phyloP scores from a whole-genome alignment of 176 grass and related monocot genomes.

The Dendrocalamus sinicus region DNA sequence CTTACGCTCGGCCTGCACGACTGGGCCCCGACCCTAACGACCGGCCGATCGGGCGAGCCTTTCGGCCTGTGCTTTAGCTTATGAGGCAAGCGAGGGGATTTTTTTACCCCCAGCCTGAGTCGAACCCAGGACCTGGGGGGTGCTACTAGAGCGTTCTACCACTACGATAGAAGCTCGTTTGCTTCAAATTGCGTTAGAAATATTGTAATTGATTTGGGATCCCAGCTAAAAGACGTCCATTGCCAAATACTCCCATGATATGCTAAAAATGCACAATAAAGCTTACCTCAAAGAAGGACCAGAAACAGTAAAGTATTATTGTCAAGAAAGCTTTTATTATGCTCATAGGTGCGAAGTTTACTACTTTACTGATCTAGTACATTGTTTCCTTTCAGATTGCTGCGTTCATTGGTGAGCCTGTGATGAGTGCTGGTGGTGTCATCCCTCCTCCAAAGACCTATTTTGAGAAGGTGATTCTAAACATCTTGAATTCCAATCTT shows the following conservation, averaged over 20 bases:
- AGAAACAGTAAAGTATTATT: slow-evolving; percentile 71
- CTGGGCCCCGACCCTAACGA: no score
- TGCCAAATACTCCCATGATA: background rate
- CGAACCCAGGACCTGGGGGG: no score
- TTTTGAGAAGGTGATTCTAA: slow-evolving; percentile 80
- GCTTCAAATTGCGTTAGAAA: background rate
- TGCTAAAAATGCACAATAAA: background rate
- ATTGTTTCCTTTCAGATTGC: slow-evolving; percentile 68
- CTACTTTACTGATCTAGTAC: slow-evolving; percentile 24
- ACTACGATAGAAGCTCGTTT: no score
- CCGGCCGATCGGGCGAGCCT: no score
- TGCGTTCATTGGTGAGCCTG: slow-evolving; percentile 97
- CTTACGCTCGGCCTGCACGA: no score
- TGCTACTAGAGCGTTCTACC: no score
- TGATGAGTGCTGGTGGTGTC: slow-evolving; percentile 95
- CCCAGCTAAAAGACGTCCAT: background rate
- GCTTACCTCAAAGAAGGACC: slow-evolving; percentile 86
- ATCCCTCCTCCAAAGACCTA: slow-evolving; percentile 88
- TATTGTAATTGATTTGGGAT: slow-evolving; percentile 14
- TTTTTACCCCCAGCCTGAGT: no score
- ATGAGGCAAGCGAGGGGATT: no score
- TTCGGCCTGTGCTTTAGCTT: no score
- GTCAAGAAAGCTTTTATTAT: slow-evolving; percentile 31
- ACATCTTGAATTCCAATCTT: slow-evolving; percentile 32
- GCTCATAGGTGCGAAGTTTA: slow-evolving; percentile 13